Base-by-base conservation (phyloP, 768 basidiomycete genomes). In the Pisolithus microcarpus region DNA sequence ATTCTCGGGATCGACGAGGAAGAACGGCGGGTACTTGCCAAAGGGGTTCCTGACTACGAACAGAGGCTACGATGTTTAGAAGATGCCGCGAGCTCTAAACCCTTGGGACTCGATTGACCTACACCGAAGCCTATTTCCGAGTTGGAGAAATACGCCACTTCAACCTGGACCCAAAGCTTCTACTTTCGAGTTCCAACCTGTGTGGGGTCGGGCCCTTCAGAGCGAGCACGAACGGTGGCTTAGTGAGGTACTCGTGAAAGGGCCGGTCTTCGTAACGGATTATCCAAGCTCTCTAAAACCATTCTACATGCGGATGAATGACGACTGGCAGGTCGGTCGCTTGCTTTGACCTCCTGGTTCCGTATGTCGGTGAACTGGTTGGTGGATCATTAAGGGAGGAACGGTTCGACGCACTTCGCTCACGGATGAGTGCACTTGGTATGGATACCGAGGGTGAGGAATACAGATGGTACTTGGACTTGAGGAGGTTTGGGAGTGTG, bases 261-360 rank as follows among this genome's bases (percentile, higher is more conserved):
- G 86, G 0, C 95, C 96, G 1, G 78, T 94, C 2, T 97, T 98
- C 64, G 85, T 99, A 49, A 89, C 84, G 13, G 84, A 95, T 64
- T 99, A 98, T 63, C 95, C 96, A 2, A 67, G 74, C 5, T 46
- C 63, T 2, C 65, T 91, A 55, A 99, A 99, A 67, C 93, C 96
- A 7, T 98, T 98, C 72, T 99, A 99, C 70, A 97, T 98, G 96
- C 82, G 89, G 34, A 64, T 63, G 38, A 91, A 90, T 60, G 71
- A 69, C 50, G 69, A 75, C n/a, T 38, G 67, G 66, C 40, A 56
- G 61, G 54, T 86, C 90, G 0, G 91, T 91, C 3, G 91, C 85
- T n/a, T 98, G 95, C 69, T 96, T 99, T 60, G 96, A 99, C 64
- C 75, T 99, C 16, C 77, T 99, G 48, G 81, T 98, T 5, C 96